phyloP scores from a whole-genome alignment of 208 protist genomes.

The Crithidia bombi region DNA sequence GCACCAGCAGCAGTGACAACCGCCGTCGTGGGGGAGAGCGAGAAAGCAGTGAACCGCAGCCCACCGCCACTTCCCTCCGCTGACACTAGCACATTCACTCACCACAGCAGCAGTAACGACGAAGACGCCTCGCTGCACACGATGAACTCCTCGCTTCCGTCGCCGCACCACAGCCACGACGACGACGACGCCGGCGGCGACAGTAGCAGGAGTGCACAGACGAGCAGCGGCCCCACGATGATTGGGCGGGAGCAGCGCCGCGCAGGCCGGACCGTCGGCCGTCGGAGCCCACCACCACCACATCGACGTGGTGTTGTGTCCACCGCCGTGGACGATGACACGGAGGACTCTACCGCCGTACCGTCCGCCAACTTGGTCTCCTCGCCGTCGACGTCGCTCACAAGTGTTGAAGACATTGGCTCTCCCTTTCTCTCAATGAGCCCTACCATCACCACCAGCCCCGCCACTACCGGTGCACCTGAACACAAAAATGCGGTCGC shows the following conservation, averaged over 20 bases:
- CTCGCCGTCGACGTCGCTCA: conserved; percentile 5
- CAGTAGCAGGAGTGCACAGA: neutral
- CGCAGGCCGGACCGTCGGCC: no score
- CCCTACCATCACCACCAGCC: neutral
- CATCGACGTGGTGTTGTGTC: no score
- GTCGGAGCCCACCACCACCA: neutral
- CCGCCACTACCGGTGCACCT: neutral
- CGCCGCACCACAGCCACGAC: neutral
- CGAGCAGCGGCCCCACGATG: neutral
- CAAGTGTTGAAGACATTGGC: neutral
- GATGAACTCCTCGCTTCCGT: conserved; percentile 30
- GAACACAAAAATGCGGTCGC: neutral
- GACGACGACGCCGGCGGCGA: neutral
- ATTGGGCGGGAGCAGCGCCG: neutral
- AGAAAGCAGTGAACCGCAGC: no score
- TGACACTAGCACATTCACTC: neutral
- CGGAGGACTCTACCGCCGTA: conserved; percentile 12
- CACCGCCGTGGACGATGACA: neutral
- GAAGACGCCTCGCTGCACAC: conserved; percentile 28
- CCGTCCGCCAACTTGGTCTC: conserved; percentile 16
- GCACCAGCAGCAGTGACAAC: neutral
- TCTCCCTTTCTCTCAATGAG: conserved; percentile 5
- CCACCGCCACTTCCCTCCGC: neutral
- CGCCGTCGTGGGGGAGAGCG: no score
- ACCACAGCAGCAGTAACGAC: neutral